Percentiles rank a stretch among this genome's conserved stretches.
Evolutionary conservation across 768 basidiomycete species (phyloP).

Genomic region (Hygrophoropsis aurantiaca): DNA sequence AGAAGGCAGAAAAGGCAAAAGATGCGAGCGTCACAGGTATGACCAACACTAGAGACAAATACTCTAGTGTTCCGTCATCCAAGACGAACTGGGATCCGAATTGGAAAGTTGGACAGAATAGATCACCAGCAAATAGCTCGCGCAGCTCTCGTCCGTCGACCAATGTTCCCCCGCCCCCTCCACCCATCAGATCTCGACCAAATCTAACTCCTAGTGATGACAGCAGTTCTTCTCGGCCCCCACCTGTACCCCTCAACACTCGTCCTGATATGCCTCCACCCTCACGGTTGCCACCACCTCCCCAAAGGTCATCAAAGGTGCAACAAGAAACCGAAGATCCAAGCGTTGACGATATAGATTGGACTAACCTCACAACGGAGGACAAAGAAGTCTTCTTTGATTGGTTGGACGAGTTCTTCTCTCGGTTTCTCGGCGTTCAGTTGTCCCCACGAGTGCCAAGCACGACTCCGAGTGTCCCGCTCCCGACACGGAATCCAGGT

Average conservation of each 20-base stretch:
- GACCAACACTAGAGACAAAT: conserved; percentile 55
- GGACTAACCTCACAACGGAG: conserved; percentile 62
- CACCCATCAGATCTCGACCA: conserved; percentile 31
- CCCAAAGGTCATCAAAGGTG: conserved; percentile 14
- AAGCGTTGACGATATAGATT: conserved; percentile 47
- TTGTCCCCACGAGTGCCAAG: conserved; percentile 13
- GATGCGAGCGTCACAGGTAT: conserved; percentile 52
- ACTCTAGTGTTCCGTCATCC: conserved; percentile 54
- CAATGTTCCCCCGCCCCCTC: conserved; percentile 29
- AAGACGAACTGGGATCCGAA: conserved; percentile 64
- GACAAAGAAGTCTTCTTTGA: conserved; percentile 74
- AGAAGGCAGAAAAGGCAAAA: conserved; percentile 62
- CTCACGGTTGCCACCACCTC: conserved; percentile 20
- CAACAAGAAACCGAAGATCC: not conserved
- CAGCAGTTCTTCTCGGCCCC: conserved; percentile 8
- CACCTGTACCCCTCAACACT: conserved; percentile 9
- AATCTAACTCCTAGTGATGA: conserved; percentile 6
- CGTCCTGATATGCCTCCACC: conserved; percentile 22
- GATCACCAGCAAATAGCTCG: conserved; percentile 38
- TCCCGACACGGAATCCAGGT: not conserved
- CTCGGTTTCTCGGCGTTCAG: conserved; percentile 36
- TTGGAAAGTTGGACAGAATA: conserved; percentile 44
- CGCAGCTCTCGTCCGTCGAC: conserved; percentile 9
- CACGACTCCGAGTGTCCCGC: too few species aligned
- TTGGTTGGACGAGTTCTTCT: conserved; percentile 84